Base-by-base conservation (phyloP, 768 basidiomycete genomes). In the Holtermanniella nyarrowii region DNA sequence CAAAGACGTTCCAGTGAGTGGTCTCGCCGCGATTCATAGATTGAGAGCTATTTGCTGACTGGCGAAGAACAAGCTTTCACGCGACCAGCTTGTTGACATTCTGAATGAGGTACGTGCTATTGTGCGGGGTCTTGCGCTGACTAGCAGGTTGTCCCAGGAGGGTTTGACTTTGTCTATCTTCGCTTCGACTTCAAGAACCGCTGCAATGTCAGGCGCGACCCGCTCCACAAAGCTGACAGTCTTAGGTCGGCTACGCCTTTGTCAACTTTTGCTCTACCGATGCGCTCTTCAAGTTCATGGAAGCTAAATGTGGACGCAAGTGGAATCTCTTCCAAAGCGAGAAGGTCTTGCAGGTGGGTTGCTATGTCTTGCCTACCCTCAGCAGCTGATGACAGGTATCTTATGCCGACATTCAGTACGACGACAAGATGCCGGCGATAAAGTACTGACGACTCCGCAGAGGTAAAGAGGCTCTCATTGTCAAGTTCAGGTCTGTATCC, bases 261-360 rank as follows among this genome's bases (percentile, higher is more conserved):
- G 65, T 70, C 56, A 70, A 70, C 55, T 70, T 70, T 53, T 59
- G 55, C 14, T 54, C 54, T 42, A 57, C 60, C 25, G 44, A 47
- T 18, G 59, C 59, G 2, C 53, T 68, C 10, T 65, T 60, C 25
- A 41, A 53, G 12, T 71, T 71, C 53, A 57, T 62, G 25, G 26
- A 57, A 24, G 62, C 61, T 4, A 56, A 57, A 56, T 59, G 69
- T 5, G 68, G 70, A 1, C 59, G 57, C 45, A 68, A 61, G 49
- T 71, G 70, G 70, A 62, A 61, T 42, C 22, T 69, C 23, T 71
- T 68, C 52, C 62, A 61, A 13, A 66, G 64, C 49, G 70, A 71
- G 54, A 71, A 71, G 51, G 64, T 68, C 11, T 45, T 71, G 16
- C 68, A 71, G 54, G 66, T 68, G 40, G 46, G 63, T 48, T 49